A percentile compares a stretch with the other conserved stretches of the same genome.
Conservation (phyloP, 495 filamentous ascomycete species). For the Xylaria longipes region DNA sequence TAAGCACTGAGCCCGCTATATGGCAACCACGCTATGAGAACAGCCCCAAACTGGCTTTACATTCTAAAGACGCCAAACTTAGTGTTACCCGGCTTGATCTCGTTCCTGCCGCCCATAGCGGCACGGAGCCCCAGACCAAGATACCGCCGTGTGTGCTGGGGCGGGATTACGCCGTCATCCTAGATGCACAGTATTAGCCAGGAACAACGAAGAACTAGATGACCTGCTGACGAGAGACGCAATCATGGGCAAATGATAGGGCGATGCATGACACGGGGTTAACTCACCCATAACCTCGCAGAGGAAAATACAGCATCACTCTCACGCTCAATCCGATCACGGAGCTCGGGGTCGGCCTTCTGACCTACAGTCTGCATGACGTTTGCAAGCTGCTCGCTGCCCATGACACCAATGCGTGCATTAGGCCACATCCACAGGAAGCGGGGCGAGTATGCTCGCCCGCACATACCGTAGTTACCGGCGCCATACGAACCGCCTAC, state of each 20-base stretch:
- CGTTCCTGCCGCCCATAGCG: slow-evolving; percentile 72
- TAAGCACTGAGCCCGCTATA: slow-evolving; percentile 11
- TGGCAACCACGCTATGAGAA: slow-evolving; percentile 1
- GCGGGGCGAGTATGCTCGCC: slow-evolving; percentile 89
- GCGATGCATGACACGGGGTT: slow-evolving; percentile 28
- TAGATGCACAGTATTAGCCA: slow-evolving; percentile 42
- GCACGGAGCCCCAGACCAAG: slow-evolving; percentile 82
- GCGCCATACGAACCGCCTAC: slow-evolving; percentile 88
- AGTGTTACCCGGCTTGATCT: slow-evolving; percentile 65
- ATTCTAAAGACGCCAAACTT: slow-evolving; percentile 97
- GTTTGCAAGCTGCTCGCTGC: slow-evolving; percentile 84
- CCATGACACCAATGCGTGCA: slow-evolving; percentile 95
- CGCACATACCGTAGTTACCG: slow-evolving; percentile 77
- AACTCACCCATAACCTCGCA: slow-evolving; percentile 81
- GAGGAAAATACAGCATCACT: slow-evolving; percentile 87
- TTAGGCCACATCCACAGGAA: slow-evolving; percentile 99
- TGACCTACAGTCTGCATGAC: slow-evolving; percentile 97
- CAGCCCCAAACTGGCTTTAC: slow-evolving; percentile 52
- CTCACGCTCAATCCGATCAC: slow-evolving; percentile 85
- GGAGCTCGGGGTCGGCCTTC: slow-evolving; percentile 79
- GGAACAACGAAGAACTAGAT: neutral
- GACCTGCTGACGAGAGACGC: neutral
- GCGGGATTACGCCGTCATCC: slow-evolving; percentile 92
- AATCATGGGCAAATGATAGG: neutral
- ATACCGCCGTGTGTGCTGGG: slow-evolving; percentile 82